Evolutionary conservation across 2,329 filamentous ascomycete species (phyloP), one percentile per base, ranked within the genome.

Genomic region (Dactylonectria macrodidyma): DNA sequence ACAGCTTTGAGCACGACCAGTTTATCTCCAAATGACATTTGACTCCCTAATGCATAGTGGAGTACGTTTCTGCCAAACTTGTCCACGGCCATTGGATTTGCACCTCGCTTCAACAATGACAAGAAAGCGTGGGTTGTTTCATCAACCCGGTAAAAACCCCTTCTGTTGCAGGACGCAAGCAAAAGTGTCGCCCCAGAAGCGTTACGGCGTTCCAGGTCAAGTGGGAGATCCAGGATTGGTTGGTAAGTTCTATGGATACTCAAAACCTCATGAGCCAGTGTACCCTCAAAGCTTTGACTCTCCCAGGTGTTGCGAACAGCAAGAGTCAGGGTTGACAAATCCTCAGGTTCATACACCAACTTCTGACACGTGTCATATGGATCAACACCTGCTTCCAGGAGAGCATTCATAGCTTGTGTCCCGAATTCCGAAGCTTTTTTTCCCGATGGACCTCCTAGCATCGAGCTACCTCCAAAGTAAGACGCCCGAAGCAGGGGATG

Each of bases 131-230:
- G 8, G 11, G 2, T 9, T 3, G 11, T 10, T 16, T 8, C 3
- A n/a, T 30, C 26, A 7, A 30, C 26, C 26, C 26, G 26, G 26
- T 30, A 30, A 30, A 30, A 12, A 19, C 8, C 1, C 3, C 1
- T 26, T 14, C 2, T 16, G 12, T 19, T 36, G 9, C 62, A 70
- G 46, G 63, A 46, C 41, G 70, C 66, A 30, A 74, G 19, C 10
- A 74, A 54, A 33, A 65, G 62, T 2, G 70, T 71, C 30, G 52
- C 55, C 16, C 70, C 68, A 50, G 54, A 57, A 10, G 16, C 24
- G 38, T 71, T 66, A 19, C 64, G 59, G 7, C 46, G 52, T 36
- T 72, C 67, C 24, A 68, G 38, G 10, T 74, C 59, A 30, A 74
- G 62, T 2, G 52, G 59, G 3, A 67, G 19, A 2, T 68, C 66